phyloP scores from a whole-genome alignment of 1,139 yeast genomes.

The Geotrichum cucujoidarum region DNA sequence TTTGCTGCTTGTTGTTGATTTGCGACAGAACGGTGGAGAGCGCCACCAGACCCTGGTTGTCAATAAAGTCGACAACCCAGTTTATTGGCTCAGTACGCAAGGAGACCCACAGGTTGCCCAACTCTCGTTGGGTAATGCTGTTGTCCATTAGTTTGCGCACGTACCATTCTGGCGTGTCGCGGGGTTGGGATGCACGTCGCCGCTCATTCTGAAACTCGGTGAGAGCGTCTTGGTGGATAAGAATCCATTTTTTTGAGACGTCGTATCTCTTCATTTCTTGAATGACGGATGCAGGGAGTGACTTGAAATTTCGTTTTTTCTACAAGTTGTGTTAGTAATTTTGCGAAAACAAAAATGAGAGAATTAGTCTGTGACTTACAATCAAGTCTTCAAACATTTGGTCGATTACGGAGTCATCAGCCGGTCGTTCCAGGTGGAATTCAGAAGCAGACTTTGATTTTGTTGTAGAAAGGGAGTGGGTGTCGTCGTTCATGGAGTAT shows the following conservation, averaged over 20 bases:
- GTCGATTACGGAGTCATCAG: conserved; percentile 35
- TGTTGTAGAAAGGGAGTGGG: neutral
- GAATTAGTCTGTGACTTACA: conserved; percentile 28
- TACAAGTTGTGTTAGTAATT: conserved; percentile 31
- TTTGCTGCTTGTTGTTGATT: conserved; percentile 35
- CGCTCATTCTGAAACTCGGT: conserved; percentile 65
- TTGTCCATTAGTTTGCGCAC: conserved; percentile 71
- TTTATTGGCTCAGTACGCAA: conserved; percentile 84
- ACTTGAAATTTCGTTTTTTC: conserved; percentile 78
- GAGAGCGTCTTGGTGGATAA: conserved; percentile 80
- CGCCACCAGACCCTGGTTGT: conserved; percentile 85
- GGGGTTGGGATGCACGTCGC: conserved; percentile 33
- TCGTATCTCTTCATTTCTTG: conserved; percentile 73
- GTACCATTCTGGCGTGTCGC: conserved; percentile 64
- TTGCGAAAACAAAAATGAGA: neutral
- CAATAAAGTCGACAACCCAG: conserved; percentile 82
- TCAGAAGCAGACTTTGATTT: conserved; percentile 6
- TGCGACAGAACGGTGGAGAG: conserved; percentile 56
- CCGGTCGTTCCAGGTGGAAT: conserved; percentile 25
- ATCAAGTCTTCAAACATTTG: conserved; percentile 37
- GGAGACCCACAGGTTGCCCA: conserved; percentile 85
- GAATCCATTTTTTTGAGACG: conserved; percentile 82
- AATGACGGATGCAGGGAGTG: conserved; percentile 72
- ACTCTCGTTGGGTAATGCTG: conserved; percentile 61
- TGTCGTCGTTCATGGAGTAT: conserved; percentile 13